A percentile compares a stretch with the other conserved stretches of the same genome.
phyloP scores from a whole-genome alignment of 768 basidiomycete genomes.

The Trametes villosa region DNA sequence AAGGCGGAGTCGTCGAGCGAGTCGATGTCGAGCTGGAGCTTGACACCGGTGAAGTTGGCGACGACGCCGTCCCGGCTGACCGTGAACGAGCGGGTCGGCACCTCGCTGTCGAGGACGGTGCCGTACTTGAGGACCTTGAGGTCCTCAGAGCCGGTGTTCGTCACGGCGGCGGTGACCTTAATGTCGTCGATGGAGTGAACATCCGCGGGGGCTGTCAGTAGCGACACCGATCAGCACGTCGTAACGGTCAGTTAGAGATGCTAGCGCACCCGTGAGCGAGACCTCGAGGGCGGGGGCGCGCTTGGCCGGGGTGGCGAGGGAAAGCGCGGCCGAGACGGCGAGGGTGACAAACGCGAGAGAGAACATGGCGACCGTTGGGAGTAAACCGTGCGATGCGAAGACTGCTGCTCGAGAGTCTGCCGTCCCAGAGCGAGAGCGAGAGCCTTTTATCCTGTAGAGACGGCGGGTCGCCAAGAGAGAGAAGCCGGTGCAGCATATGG shows the following conservation, averaged over 20 bases:
- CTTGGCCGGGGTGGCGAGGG: conserved; percentile 19
- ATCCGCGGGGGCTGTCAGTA: conserved; percentile 25
- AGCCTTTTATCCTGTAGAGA: neutral
- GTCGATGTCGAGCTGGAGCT: conserved; percentile 39
- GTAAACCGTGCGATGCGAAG: neutral
- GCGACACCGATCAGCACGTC: conserved; percentile 24
- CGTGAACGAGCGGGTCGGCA: conserved; percentile 49
- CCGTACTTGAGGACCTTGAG: conserved; percentile 51
- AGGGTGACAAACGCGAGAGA: conserved; percentile 17
- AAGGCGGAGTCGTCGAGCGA: conserved; percentile 46
- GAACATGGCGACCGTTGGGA: conserved; percentile 2
- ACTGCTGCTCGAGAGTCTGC: conserved; percentile 10
- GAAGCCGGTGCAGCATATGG: conserved; percentile 1
- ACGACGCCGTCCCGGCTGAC: conserved; percentile 44
- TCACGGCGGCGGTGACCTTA: conserved; percentile 46
- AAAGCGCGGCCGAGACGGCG: conserved; percentile 15
- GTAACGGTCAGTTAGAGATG: neutral
- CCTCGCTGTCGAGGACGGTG: conserved; percentile 48
- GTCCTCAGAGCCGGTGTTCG: conserved; percentile 43
- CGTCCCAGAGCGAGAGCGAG: neutral
- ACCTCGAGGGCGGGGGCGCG: conserved; percentile 21
- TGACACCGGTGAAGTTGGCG: conserved; percentile 49
- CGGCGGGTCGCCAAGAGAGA: neutral
- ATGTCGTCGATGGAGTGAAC: conserved; percentile 45
- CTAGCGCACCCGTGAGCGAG: conserved; percentile 13